Conservation (phyloP, 306 rosid genomes). For the Delonix regia region DNA sequence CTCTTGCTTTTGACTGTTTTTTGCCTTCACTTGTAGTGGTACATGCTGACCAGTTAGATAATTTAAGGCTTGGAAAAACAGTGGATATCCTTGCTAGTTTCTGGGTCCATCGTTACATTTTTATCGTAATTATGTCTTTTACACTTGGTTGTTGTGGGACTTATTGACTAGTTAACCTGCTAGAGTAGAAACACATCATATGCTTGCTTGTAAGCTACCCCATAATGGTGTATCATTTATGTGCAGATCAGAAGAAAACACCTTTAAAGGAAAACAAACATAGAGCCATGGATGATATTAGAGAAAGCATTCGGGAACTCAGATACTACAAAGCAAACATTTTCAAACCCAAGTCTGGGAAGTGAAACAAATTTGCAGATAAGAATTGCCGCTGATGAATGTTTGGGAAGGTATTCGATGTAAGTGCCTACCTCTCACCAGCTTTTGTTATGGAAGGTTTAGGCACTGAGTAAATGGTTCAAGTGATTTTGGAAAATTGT, state of each 20-base stretch:
- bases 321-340: constrained; percentile 75
- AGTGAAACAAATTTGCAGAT: constrained; percentile 45
- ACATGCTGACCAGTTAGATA: neutral
- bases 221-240: constrained; percentile 29
- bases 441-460: constrained; percentile 16
- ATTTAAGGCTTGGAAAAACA: neutral
- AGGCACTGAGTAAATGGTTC: neutral
- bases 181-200: neutral
- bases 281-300: constrained; percentile 96
- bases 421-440: neutral
- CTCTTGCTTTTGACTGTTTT: neutral
- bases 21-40: neutral
- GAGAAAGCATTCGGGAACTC: constrained; percentile 88
- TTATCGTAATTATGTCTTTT: neutral
- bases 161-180: neutral
- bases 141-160: neutral
- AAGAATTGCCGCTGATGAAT: constrained; percentile 16
- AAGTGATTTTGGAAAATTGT: constrained; percentile 25
- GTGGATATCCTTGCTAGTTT: neutral
- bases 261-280: constrained; percentile 74
- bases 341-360: constrained; percentile 66
- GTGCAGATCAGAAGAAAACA: constrained; percentile 69
- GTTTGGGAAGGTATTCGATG: constrained; percentile 24
- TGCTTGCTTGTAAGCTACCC: neutral
- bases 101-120: neutral